Conservation (phyloP, 164 flowering plant species). For the Buxus sempervirens region DNA sequence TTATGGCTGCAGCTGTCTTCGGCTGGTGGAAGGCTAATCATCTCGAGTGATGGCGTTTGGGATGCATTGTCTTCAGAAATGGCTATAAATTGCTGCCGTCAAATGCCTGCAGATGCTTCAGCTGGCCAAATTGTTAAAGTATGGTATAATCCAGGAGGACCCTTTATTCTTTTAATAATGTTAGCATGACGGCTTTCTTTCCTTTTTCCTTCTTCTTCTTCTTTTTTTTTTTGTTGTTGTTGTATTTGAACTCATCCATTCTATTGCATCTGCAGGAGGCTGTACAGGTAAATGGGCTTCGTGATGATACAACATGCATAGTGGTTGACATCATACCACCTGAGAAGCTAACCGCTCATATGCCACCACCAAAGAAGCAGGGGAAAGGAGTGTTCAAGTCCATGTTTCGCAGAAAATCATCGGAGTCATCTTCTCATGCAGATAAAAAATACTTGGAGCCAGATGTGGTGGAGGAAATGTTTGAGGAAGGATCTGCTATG, state of each 20-base stretch:
- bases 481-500: conserved; percentile 93
- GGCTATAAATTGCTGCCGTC: conserved; percentile 78
- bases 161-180: not conserved
- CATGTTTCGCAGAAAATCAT: conserved; percentile 66
- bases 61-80: conserved; percentile 77
- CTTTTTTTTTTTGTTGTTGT: not conserved
- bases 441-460: conserved; percentile 64
- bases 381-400: conserved; percentile 79
- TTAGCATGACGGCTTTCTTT: not conserved
- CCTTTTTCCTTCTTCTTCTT: not conserved
- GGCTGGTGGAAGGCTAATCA: conserved; percentile 86
- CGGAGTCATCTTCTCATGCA: conserved; percentile 53
- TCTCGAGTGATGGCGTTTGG: conserved; percentile 99
- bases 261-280: conserved; percentile 61
- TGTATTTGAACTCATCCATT: conserved; percentile 4
- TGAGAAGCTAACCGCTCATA: conserved; percentile 55
- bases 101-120: conserved; percentile 81
- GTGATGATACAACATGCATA: conserved; percentile 98
- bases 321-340: conserved; percentile 74
- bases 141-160: not conserved
- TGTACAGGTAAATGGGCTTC: conserved; percentile 65
- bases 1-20: conserved; percentile 63
- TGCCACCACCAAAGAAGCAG: conserved; percentile 69
- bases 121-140: conserved; percentile 91
- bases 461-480: conserved; percentile 82